phyloP scores from a whole-genome alignment of 163 green algal species.

The Smithsoniella earleae region DNA sequence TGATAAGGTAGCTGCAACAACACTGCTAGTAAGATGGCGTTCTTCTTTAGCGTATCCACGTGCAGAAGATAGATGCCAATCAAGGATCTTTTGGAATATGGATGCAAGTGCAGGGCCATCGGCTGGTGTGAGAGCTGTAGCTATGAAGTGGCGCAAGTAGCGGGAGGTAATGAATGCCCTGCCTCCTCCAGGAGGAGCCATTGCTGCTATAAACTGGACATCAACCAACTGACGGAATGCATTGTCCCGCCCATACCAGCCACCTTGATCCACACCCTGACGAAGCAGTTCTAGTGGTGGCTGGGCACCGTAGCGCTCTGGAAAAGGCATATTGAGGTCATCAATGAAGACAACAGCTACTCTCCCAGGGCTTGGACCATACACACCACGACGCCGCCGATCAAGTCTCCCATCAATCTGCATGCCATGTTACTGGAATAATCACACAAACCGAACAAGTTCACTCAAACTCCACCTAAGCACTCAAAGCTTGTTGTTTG shows the following conservation, averaged over 20 bases:
- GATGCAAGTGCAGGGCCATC: slow-evolving; percentile 27
- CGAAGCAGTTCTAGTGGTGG: slow-evolving; percentile 68
- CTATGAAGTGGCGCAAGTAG: slow-evolving; percentile 65
- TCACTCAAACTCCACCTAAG: too few relatives aligned
- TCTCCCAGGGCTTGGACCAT: slow-evolving; percentile 52
- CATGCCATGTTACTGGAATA: too few relatives aligned
- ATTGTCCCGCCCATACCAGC: slow-evolving; percentile 71
- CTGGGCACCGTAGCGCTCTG: slow-evolving; percentile 70
- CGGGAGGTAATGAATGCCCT: slow-evolving; percentile 61
- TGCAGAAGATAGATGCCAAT: slow-evolving; percentile 51
- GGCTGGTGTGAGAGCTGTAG: slow-evolving; percentile 44
- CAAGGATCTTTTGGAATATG: slow-evolving; percentile 59
- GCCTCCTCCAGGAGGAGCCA: slow-evolving; percentile 63
- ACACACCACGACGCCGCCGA: slow-evolving; percentile 67
- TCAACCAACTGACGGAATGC: slow-evolving; percentile 55
- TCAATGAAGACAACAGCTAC: slow-evolving; percentile 65
- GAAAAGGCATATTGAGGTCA: slow-evolving; percentile 77
- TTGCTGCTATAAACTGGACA: slow-evolving; percentile 63
- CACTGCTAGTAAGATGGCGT: slow-evolving; percentile 23
- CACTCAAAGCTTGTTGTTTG: too few relatives aligned
- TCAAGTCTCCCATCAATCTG: slow-evolving; percentile 62
- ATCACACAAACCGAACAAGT: too few relatives aligned
- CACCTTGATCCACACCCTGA: slow-evolving; percentile 58
- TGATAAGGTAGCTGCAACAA: slow-evolving; percentile 60
- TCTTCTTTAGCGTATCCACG: slow-evolving; percentile 41